These are phyloP conservation scores for Trichopus zeylanicus DNA, from an alignment of 116 monocot genomes.

Conservation along the genomic window DNA sequence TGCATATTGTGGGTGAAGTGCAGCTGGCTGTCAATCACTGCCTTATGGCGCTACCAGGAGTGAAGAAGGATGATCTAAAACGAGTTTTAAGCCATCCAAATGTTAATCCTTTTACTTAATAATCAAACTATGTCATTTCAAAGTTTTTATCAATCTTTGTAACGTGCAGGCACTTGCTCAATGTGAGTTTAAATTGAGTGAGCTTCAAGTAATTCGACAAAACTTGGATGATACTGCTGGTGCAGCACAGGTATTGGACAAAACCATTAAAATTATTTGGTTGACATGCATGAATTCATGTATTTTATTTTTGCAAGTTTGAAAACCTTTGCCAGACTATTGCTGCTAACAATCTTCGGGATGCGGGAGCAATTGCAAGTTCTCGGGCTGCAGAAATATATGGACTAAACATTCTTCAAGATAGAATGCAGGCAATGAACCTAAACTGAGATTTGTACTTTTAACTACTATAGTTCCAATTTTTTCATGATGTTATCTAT, in stretches of 20 bases:
- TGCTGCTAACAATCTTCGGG: slow-evolving; percentile 35
- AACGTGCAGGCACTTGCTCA: slow-evolving; percentile 50
- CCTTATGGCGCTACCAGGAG: slow-evolving; percentile 61
- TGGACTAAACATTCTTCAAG: slow-evolving; percentile 56
- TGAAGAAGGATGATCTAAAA: slow-evolving; percentile 42
- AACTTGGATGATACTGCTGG: slow-evolving; percentile 62
- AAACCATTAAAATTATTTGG: background rate
- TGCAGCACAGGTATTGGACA: slow-evolving; percentile 59
- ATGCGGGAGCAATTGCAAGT: slow-evolving; percentile 70
- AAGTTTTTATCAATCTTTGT: background rate
- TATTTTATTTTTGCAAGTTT: background rate
- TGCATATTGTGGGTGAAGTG: slow-evolving; percentile 85
- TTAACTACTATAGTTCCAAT: too few relatives aligned
- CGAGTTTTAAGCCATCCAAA: slow-evolving; percentile 75
- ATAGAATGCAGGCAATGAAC: slow-evolving; percentile 48
- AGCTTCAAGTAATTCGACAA: slow-evolving; percentile 42
- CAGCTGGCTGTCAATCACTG: slow-evolving; percentile 56
- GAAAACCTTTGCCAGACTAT: slow-evolving; percentile 27
- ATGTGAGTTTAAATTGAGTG: slow-evolving; percentile 40
- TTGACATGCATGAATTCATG: background rate
- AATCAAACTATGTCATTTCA: slow-evolving; percentile 4
- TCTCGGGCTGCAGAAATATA: slow-evolving; percentile 62
- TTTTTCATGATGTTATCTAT: background rate
- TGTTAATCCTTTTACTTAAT: slow-evolving; percentile 18
- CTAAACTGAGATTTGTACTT: background rate